These are phyloP conservation scores for Penicillium capsulatum DNA, from an alignment of 2,329 filamentous ascomycete genomes.

Conservation along the genomic window DNA sequence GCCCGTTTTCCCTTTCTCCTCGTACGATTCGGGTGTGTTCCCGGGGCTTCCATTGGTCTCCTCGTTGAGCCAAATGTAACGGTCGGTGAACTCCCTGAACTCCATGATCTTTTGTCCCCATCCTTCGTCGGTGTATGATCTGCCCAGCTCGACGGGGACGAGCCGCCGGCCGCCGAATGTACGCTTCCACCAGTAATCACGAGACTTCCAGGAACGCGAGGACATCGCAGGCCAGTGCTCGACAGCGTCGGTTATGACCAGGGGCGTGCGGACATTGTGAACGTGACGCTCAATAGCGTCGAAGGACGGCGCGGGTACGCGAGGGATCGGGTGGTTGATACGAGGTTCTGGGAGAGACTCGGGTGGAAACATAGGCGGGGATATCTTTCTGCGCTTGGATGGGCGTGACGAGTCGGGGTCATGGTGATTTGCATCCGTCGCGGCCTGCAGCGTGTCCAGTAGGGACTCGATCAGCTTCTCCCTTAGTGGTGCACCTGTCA, in stretches of 20 bases:
- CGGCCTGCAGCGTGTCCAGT: slow-evolving; percentile 30
- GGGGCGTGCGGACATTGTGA: slow-evolving; percentile 48
- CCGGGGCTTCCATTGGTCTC: neutral
- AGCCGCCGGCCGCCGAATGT: slow-evolving; percentile 75
- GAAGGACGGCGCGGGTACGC: slow-evolving; percentile 49
- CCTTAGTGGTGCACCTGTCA: slow-evolving; percentile 62
- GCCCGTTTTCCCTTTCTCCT: slow-evolving; percentile 46
- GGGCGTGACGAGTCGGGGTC: slow-evolving; percentile 4
- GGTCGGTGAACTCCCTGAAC: slow-evolving; percentile 66
- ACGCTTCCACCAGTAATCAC: slow-evolving; percentile 65
- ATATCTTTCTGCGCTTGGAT: slow-evolving; percentile 33
- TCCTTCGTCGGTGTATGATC: slow-evolving; percentile 77
- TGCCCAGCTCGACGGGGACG: slow-evolving; percentile 79
- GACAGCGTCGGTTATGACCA: slow-evolving; percentile 66
- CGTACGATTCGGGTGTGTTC: neutral
- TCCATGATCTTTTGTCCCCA: slow-evolving; percentile 80
- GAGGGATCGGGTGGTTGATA: slow-evolving; percentile 38
- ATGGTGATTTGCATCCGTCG: slow-evolving; percentile 7
- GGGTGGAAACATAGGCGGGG: slow-evolving; percentile 32
- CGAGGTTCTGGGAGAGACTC: slow-evolving; percentile 31
- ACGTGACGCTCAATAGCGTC: slow-evolving; percentile 61
- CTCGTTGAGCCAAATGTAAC: slow-evolving; percentile 50
- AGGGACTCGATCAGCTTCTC: slow-evolving; percentile 42
- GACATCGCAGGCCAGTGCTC: slow-evolving; percentile 73
- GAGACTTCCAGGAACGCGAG: slow-evolving; percentile 65